Base-by-base conservation (phyloP, 495 filamentous ascomycete genomes). In the Trichoderma parareesei region DNA sequence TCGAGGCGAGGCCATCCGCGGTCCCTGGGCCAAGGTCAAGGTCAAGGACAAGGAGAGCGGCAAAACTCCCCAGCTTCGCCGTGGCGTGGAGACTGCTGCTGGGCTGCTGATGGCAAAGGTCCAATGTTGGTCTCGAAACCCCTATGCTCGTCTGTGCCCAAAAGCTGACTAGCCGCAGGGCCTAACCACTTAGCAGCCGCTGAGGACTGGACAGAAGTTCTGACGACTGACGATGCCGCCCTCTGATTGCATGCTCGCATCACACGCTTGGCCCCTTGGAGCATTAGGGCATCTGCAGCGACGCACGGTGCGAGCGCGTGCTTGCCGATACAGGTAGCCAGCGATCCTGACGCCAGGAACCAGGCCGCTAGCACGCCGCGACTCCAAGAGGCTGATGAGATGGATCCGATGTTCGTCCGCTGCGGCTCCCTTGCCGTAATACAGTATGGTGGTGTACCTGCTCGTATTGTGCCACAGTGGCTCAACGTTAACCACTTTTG, bases 151-250 rank as follows among this genome's bases (percentile, higher is more conserved):
- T 14, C 20, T 35, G 33, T 57, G 53, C 53, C 53, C 33, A 57
- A 38, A 57, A 57, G 53, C 53, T 57, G 53, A 37, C 53, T 57
- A 57, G 53, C 27, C 27, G 53, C 27, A 33, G 27, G 48, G 20
- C 33, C 16, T 16, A 18, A 14, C 13, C 44, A 48, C 16, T 48
- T 57, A 37, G 53, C 53, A 57, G 53, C 53, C 53, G 53, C 53
- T 57, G 27, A 57, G 53, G 20, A n/a, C 53, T 57, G 53, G 20
- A 13, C 53, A 57, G 20, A 57, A 57, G 53, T 57, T 57, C 53
- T 57, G 33, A 27, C 53, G 11, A 33, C 27, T 57, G 27, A 35
- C 37, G 53, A 35, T 5, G 44, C 44, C 44, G 44, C 44, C 5
- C 44, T 48, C 44, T 48, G 44, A 48, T 48, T 48, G 44, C 11